Evolutionary conservation across 1,139 yeast species (phyloP), one percentile per base, ranked within the genome.

Genomic region (Suhomyces choctaworum): DNA sequence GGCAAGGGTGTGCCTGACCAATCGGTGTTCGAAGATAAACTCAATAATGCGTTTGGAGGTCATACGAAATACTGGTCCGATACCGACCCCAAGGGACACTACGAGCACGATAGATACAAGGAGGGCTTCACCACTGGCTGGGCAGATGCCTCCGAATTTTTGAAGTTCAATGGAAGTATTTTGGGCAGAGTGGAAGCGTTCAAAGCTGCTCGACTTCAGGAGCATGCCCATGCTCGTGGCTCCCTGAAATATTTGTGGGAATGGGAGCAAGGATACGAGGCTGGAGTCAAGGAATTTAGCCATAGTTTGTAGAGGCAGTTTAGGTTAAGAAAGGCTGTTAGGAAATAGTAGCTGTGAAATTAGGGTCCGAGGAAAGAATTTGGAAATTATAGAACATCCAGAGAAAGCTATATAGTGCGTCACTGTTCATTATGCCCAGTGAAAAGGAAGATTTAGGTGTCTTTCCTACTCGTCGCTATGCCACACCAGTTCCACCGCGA

Each of bases 261-360:
- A 57, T 90, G 87, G 83, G 86, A 81, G 22, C 92, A 84, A 46
- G 97, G 96, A 0, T 89, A 77, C 54, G 77, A 76, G 37, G 70
- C 75, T 33, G 96, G 88, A 0, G 46, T 76, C 43, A 48, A 62
- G 40, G 58, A 55, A 22, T 71, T 66, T 37, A 44, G 44, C 34
- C 46, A 26, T 15, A 36, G 31, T 31, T 35, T 42, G 17, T 40
- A 31, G 22, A 7, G n/a, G n/a, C n/a, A n/a, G n/a, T n/a, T n/a
- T n/a, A n/a, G n/a, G n/a, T n/a, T n/a, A n/a, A n/a, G n/a, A n/a
- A n/a, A n/a, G n/a, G n/a, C n/a, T n/a, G n/a, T n/a, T n/a, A n/a
- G n/a, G n/a, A n/a, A n/a, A n/a, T n/a, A n/a, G n/a, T n/a, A n/a
- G n/a, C n/a, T n/a, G n/a, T n/a, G n/a, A n/a, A n/a, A n/a, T n/a